phyloP scores from a whole-genome alignment of 23 red algal species.

The Gracilaria gracilis region DNA sequence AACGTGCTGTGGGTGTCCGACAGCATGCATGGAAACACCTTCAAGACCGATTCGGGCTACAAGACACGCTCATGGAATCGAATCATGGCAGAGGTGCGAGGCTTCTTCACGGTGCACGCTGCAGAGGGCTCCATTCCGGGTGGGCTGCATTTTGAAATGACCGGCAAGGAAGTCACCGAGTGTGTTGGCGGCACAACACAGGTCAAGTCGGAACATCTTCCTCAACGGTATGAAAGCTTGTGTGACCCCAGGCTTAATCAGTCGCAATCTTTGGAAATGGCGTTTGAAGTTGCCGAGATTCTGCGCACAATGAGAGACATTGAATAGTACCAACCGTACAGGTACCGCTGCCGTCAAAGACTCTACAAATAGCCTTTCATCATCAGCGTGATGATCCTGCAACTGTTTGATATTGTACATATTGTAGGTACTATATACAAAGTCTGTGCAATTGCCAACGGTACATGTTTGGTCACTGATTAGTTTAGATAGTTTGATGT shows the following conservation, averaged over 20 bases:
- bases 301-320: slow-evolving; percentile 32
- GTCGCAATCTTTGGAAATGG: slow-evolving; percentile 92
- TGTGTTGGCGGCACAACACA: slow-evolving; percentile 91
- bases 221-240: slow-evolving; percentile 81
- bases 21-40: slow-evolving; percentile 99
- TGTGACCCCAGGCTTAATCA: slow-evolving; percentile 98
- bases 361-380: too few relatives aligned
- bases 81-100: slow-evolving; percentile 88
- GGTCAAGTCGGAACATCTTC: slow-evolving; percentile 81
- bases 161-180: slow-evolving; percentile 98
- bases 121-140: slow-evolving; percentile 85
- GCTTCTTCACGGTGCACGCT: slow-evolving; percentile 94
- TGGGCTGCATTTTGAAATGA: slow-evolving; percentile 99
- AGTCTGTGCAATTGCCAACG: not conserved
- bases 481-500: not conserved
- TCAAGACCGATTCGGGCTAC: slow-evolving; percentile 79
- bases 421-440: not conserved
- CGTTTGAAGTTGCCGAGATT: slow-evolving; percentile 92
- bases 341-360: too few relatives aligned
- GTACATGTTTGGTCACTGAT: too few relatives aligned
- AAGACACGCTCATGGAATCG: slow-evolving; percentile 95
- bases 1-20: slow-evolving; percentile 94
- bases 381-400: too few relatives aligned
- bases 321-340: not conserved
- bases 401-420: not conserved